Conservation (phyloP, 345 rosid genomes). For the Jatropha curcas region DNA sequence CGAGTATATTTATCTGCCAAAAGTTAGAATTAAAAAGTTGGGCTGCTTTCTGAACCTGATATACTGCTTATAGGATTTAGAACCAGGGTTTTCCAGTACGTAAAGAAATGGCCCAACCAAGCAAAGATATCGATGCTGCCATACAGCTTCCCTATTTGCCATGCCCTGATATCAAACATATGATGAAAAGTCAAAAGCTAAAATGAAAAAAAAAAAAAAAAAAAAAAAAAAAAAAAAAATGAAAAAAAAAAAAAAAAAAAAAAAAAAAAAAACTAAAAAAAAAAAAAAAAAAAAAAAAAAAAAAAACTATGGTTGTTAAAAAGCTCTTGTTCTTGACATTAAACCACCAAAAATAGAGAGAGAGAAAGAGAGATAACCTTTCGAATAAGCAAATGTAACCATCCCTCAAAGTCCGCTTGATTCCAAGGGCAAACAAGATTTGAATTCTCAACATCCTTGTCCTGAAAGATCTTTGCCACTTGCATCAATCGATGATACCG, state of each 20-base stretch:
- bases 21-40: background rate
- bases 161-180: slow-evolving; percentile 79
- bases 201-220: background rate
- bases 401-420: slow-evolving; percentile 94
- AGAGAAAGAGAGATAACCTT: slow-evolving; percentile 54
- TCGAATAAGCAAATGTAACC: slow-evolving; percentile 73
- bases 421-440: slow-evolving; percentile 69
- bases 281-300: too few species aligned
- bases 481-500: slow-evolving; percentile 97
- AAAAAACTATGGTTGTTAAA: too few species aligned
- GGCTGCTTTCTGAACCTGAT: slow-evolving; percentile 57
- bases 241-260: too few species aligned
- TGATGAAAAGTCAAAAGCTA: slow-evolving; percentile 9
- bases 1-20: too few species aligned
- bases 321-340: too few species aligned
- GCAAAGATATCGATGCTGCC: slow-evolving; percentile 84
- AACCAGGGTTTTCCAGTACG: slow-evolving; percentile 66
- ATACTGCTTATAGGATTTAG: slow-evolving; percentile 81
- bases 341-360: background rate
- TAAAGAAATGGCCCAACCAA: slow-evolving; percentile 91
- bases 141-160: slow-evolving; percentile 86
- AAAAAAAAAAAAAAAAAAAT: too few species aligned
- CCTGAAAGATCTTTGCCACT: slow-evolving; percentile 74
- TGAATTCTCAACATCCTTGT: slow-evolving; percentile 51
- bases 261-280: too few species aligned